Base-by-base conservation (phyloP, 148 eudicot species). In the Fagopyrum tataricum region DNA sequence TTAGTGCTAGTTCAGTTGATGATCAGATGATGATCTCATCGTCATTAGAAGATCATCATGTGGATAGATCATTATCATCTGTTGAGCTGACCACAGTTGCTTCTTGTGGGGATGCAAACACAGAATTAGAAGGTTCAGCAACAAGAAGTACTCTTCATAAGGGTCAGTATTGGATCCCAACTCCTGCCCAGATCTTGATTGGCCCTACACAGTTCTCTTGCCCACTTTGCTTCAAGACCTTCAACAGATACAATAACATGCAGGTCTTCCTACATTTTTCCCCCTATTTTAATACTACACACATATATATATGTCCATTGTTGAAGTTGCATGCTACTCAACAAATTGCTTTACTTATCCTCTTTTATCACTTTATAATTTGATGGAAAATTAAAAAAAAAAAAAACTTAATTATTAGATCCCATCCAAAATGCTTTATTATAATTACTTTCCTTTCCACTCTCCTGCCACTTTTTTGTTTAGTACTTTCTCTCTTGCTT, bases 81-180 rank as follows among this genome's bases (percentile, higher is more conserved):
- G 55, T 69, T 41, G 75, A 74, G 71, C 80, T 67, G 61, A 76
- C 71, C 37, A 73, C 71, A 21, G 55, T 52, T 52, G 75, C 62
- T 67, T 72, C 72, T n/a, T 8, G 51, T 70, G 72, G 72, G 52
- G 48, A 70, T 70, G 69, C 69, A 64, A 64, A 64, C 69, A 64
- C 69, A 5, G 69, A 20, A 64, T 64, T 4, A n/a, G 70, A 7
- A 6, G 44, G 4, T 5, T 8, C 40, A 26, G 47, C 71, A 46
- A n/a, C 14, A 43, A 70, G 72, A 20, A 79, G 77, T 3, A 44
- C 78, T 55, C 76, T 82, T 52, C 85, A 85, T 72, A 92, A 85
- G 85, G 96, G 97, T 7, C 96, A 90, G 79, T 92, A 92, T 72
- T 92, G 97, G 97, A 92, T 92, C 79, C 97, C 97, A 6, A 92